Base-by-base conservation (phyloP, 345 rosid species). In the Dipteronia sinensis region DNA sequence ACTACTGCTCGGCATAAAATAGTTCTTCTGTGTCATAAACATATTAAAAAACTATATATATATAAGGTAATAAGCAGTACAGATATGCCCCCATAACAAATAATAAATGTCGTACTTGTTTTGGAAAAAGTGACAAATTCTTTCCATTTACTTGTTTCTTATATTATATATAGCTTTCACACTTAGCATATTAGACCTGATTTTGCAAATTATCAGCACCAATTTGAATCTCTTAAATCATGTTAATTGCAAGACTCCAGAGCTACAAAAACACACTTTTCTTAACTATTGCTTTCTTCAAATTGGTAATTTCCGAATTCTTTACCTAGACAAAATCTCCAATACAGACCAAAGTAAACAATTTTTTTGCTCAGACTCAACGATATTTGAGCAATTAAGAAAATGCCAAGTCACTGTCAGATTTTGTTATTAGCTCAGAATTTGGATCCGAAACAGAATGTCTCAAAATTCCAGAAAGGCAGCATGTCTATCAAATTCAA, bases 1-100 rank as follows among this genome's bases (percentile, higher is more conserved):
- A 70, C 58, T 38, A 53, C 69, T 9, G 49, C 73, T 73, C 62
- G 61, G 79, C 85, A 80, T 76, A 67, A 74, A 78, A 69, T 31
- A 70, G 63, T n/a, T 69, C 71, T 55, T 65, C 77, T 69, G 66
- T 22, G 31, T 13, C 19, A 79, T 27, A 71, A 64, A 71, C 76
- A 65, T 44, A 63, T 40, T 7, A 44, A 61, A 58, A 29, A 64
- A 34, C 38, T 3, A 6, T 31, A 66, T 38, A 74, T 10, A 71
- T 10, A 70, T 27, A 27, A 29, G 31, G 46, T 66, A 65, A 23
- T 44, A 17, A 47, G n/a, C 62, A 46, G 31, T 19, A 7, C 12
- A 65, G 11, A 47, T 0, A 29, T 40, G 7, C 11, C 29, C 58
- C 71, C 46, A 58, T 59, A 38, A 68, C 13, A 4, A 76, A n/a